Evolutionary conservation across 2,329 filamentous ascomycete genomes (phyloP), one percentile per base, ranked within the genome.

Genomic region (Sporothrix dimorphospora): DNA sequence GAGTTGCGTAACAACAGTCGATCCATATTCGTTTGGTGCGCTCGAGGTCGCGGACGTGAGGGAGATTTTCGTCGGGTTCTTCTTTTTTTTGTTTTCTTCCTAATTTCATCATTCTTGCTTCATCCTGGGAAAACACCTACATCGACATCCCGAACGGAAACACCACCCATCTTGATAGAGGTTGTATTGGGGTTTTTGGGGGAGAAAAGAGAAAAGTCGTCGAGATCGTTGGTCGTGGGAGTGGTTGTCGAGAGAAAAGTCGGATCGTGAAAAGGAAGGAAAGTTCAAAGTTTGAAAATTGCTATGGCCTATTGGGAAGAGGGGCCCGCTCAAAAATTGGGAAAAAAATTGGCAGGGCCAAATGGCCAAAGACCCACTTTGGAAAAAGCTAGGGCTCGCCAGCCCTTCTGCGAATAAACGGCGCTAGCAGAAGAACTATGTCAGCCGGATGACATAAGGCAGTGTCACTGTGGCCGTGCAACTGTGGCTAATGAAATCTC

Each of bases 131-230:
- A 73, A 78, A 77, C 79, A 89, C 89, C 85, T 90, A 92, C 91
- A 89, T 93, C 91, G 83, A 94, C 92, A 87, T 94, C 92, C 86
- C 92, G 92, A 85, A 95, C 92, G 80, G 87, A 89, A 83, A 93
- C 92, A 85, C 91, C 89, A 82, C 86, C 85, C 92, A 94, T 94
- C 83, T 87, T 94, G 74, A 72, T 71, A 71, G 72, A 73, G 71
- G 53, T 75, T 73, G 69, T 66, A n/a, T 75, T 74, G 61, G 47
- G 65, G 40, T n/a, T 70, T 53, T 67, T 42, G 24, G 57, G 14
- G 42, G 61, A 66, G 69, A 65, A 61, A 68, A 45, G 42, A 45
- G 57, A 49, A 53, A 30, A 27, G 65, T 67, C 65, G 65, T 49
- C 55, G 45, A 51, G 30, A 49, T 71, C 51, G 69, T 65, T 65